These are phyloP conservation scores for Posidonia australis DNA, from an alignment of 106 monocot species.

Conservation along the genomic window DNA sequence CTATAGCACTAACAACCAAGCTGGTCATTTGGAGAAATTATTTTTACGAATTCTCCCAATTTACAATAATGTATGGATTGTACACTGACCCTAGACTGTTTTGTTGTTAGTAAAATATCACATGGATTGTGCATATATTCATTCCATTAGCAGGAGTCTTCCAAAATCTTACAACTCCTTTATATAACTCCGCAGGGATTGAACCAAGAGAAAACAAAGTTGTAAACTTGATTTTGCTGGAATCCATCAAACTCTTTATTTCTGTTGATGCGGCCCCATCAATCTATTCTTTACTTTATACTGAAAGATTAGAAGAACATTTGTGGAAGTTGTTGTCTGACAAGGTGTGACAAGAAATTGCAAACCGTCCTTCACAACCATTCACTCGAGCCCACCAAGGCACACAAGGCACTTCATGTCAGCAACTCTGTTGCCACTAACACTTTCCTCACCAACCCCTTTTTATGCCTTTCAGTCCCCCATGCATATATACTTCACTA, in stretches of 20 bases:
- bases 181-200: too few relatives aligned
- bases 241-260: background rate
- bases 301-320: background rate
- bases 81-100: too few relatives aligned
- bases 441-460: background rate
- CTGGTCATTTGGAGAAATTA: too few relatives aligned
- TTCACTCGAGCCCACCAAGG: background rate
- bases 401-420: conserved; percentile 2
- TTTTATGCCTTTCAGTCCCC: conserved; percentile 9
- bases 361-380: background rate
- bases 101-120: too few relatives aligned
- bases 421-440: background rate
- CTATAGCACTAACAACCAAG: too few relatives aligned
- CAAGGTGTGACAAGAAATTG: conserved; percentile 1
- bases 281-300: background rate
- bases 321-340: conserved; percentile 18
- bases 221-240: background rate
- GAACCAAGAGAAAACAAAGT: too few relatives aligned
- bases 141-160: too few relatives aligned
- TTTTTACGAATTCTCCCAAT: too few relatives aligned
- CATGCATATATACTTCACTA: background rate
- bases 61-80: too few relatives aligned
- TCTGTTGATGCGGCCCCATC: background rate
- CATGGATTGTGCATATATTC: too few relatives aligned
- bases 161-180: too few relatives aligned